These are phyloP conservation scores for Penicillium sp. DNA, from an alignment of 2,329 filamentous ascomycete genomes.

Conservation along the genomic window DNA sequence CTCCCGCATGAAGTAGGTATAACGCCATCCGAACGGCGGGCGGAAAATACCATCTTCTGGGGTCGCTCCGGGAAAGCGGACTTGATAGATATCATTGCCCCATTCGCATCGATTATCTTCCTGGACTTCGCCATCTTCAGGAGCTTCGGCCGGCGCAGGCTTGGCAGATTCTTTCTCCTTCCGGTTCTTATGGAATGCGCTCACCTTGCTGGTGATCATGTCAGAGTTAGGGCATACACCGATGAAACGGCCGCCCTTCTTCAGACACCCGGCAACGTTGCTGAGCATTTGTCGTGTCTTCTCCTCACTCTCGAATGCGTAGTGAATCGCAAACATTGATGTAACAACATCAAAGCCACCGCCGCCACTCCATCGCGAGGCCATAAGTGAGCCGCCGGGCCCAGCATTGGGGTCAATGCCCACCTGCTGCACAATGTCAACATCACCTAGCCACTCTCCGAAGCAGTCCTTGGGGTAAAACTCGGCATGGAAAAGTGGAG, in stretches of 20 bases:
- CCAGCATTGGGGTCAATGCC: conserved; percentile 78
- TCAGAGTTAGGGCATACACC: conserved; percentile 98
- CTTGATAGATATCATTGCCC: conserved; percentile 91
- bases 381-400: conserved; percentile 57
- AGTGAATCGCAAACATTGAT: conserved; percentile 99
- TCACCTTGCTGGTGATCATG: conserved; percentile 79
- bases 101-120: conserved; percentile 74
- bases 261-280: conserved; percentile 87
- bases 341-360: conserved; percentile 96
- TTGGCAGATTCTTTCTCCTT: conserved; percentile 50
- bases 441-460: conserved; percentile 77
- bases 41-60: conserved; percentile 88
- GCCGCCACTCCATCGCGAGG: conserved; percentile 70
- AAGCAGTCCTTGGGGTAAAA: conserved; percentile 95
- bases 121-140: conserved; percentile 55
- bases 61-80: conserved; percentile 82
- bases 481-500: conserved; percentile 76
- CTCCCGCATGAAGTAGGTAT: conserved; percentile 94
- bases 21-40: conserved; percentile 96
- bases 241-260: conserved; percentile 92
- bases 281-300: conserved; percentile 90
- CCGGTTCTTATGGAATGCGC: conserved; percentile 69
- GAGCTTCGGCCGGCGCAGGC: conserved; percentile 41
- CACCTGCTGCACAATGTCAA: conserved; percentile 81
- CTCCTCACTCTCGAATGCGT: conserved; percentile 90